Evolutionary conservation across 2,329 filamentous ascomycete species (phyloP), one percentile per base, ranked within the genome.

Genomic region (Aspergillus amoenus): DNA sequence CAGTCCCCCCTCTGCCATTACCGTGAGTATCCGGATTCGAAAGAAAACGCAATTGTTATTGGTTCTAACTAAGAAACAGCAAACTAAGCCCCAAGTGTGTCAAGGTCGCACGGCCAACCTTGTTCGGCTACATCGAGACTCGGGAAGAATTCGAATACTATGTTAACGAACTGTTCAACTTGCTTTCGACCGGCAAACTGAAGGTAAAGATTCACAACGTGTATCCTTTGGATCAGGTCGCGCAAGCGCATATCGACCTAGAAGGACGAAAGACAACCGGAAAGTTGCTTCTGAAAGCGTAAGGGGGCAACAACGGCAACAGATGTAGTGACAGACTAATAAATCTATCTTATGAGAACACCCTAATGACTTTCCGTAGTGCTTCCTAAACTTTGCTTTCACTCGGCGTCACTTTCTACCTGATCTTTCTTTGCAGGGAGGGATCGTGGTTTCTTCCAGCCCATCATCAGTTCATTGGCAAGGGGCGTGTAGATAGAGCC

Each of bases 201-300:
- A 85, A 90, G 60, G 82, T 91, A 15, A 82, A 82, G 59, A 83
- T 96, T 30, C 89, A 96, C 71, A 84, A 92, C 61, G 78, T 87
- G 0, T 96, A 96, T 72, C 84, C 88, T 5, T 77, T 96, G 41
- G 82, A 85, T 66, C 87, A 96, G 44, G 85, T 88, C 34, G 84
- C 81, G 37, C 79, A 83, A 65, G 91, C 91, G 12, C 91, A 96
- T 61, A 74, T 78, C 48, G 91, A 96, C 72, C 81, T 97, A 44
- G 89, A 95, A 75, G 84, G 89, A 42, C 82, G 92, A 66, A 90
- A 88, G 79, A 94, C 91, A 2, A 90, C 86, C 11, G 93, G 93
- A 17, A 96, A 96, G 79, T 74, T 95, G 61, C 72, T 97, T 55
- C 73, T 96, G 68, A 87, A 87, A 76, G 82, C 85, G 46, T 87